Base-by-base conservation (phyloP, 106 monocot genomes). In the Acorus calamus region DNA sequence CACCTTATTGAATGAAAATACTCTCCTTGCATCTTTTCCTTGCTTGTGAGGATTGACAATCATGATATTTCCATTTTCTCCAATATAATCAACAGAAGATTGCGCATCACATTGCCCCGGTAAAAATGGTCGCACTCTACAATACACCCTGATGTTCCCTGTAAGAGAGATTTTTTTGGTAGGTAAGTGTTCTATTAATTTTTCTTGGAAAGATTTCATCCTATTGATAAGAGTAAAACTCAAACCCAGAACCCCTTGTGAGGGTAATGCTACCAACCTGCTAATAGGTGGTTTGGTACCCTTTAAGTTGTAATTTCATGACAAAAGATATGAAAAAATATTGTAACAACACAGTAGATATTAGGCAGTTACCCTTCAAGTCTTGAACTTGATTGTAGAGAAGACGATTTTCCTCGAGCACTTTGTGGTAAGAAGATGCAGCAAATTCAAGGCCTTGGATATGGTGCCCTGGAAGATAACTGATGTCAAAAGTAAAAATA, bases 131-230 rank as follows among this genome's bases (percentile, higher is more conserved):
- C 58, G 71, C 57, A 80, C 71, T 13, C 80, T 41, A 46, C 80
- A 81, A 46, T 76, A 81, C 8, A 81, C 80, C 44, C 80, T 63
- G 56, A 81, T 76, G 56, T 60, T 80, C 56, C 80, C 80, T 80
- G 75, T 9, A 49, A 41, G 44, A 13, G 28, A 28, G 28, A 28
- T 28, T 28, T 28, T 28, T 28, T 28, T 28, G 28, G 28, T 28
- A 28, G 28, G 28, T 28, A 28, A 28, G 28, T 28, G 28, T 28
- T 28, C 28, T 28, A 28, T 28, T 28, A 28, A 28, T 28, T 28
- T 28, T 28, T 28, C 28, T 28, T 28, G 28, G 28, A 28, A 28
- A 28, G 28, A 28, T 28, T 28, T 28, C 28, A 28, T 28, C 28
- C 28, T 0, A 28, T 28, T 1, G 1, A 28, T 1, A 28, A 28